Conservation (phyloP, 257 asterid species). For the Dorcoceras hygrometricum region DNA sequence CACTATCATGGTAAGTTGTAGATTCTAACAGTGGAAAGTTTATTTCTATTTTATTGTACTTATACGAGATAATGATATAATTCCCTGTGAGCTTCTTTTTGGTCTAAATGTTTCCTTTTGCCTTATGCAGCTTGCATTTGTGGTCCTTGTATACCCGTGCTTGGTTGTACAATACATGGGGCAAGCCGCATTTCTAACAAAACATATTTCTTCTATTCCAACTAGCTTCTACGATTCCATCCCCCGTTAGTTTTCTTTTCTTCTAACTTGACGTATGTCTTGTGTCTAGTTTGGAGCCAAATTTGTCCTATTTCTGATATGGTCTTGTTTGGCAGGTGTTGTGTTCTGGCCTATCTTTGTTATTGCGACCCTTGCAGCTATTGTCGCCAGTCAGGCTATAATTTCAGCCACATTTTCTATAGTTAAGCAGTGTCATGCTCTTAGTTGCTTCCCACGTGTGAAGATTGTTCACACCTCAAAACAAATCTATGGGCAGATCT, state of each 20-base stretch:
- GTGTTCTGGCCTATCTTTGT: constrained; percentile 76
- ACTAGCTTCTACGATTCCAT: constrained; percentile 72
- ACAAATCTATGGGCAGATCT: constrained; percentile 66
- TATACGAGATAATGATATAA: background rate
- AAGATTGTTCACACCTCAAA: constrained; percentile 75
- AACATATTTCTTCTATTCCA: constrained; percentile 51
- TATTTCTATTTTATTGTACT: background rate
- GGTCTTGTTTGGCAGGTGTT: constrained; percentile 34
- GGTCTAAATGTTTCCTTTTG: constrained; percentile 6
- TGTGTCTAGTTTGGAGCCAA: constrained; percentile 13
- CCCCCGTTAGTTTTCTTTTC: constrained; percentile 60
- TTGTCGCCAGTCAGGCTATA: constrained; percentile 73
- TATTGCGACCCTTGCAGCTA: constrained; percentile 63
- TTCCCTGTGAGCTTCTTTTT: constrained; percentile 10
- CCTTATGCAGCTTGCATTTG: constrained; percentile 72
- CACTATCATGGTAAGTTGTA: background rate
- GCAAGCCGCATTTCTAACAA: constrained; percentile 91
- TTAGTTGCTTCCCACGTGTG: constrained; percentile 76
- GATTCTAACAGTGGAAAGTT: constrained; percentile 15
- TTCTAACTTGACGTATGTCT: background rate
- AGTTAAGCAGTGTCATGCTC: constrained; percentile 67
- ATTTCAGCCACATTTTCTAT: constrained; percentile 75
- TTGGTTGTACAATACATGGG: constrained; percentile 93
- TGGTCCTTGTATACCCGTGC: constrained; percentile 73
- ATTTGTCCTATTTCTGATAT: constrained; percentile 20